Base-by-base conservation (phyloP, 805 yeast genomes). In the Hanseniaspora jakobsenii region DNA sequence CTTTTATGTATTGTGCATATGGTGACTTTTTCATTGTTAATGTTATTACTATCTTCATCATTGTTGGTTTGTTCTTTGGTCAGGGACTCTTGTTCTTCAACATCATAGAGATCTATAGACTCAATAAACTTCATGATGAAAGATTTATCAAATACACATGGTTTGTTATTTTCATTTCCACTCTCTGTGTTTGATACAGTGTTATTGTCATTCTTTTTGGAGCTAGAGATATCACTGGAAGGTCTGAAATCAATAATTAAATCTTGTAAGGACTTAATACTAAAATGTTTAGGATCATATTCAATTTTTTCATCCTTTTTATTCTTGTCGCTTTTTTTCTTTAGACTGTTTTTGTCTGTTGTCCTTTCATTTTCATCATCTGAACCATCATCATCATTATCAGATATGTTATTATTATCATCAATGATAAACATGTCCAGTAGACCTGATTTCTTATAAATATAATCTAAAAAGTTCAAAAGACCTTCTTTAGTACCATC, bases 1-100 rank as follows among this genome's bases (percentile, higher is more conserved):
- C 96, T 77, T 0, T 86, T 84, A 57, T 89, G 98, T 10, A 89
- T 80, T 0, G 97, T 91, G 0, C 94, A 80, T 0, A 89, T 61
- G 0, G 71, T 61, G 1, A 75, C 69, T 5, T 48, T 49, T 23
- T 53, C 41, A 53, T 64, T 48, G 13, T 49, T 51, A n/a, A n/a
- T n/a, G n/a, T n/a, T n/a, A n/a, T n/a, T n/a, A 27, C 45, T 47
- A 19, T 41, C 49, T 17, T 31, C 44, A 5, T 39, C 38, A 17
- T 44, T 32, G 13, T 46, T 23, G 17, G 18, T 26, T 13, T 34
- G 18, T 6, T 23, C 22, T n/a, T 22, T 16, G 13, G 28, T 40
- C 12, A 36, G 23, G 13, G 36, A 28, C 2, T 21, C 37, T 6
- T 29, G 35, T n/a, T 29, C 45, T 31, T 39, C 43, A 16, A 38